Conservation (phyloP, 1,139 yeast genomes). For the Scheffersomyces quercinus region DNA sequence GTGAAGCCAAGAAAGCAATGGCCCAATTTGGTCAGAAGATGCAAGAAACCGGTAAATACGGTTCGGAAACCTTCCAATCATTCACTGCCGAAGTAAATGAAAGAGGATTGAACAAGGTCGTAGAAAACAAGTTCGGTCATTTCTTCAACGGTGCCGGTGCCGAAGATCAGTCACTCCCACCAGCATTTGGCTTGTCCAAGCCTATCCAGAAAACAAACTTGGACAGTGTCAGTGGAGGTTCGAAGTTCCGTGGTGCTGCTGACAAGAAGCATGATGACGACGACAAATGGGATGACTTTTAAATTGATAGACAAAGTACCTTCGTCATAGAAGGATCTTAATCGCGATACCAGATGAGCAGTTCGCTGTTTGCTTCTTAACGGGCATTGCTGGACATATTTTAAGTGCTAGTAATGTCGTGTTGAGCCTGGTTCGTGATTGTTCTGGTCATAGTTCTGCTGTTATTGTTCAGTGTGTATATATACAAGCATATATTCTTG, state of each 20-base stretch:
- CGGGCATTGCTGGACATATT: too few relatives aligned
- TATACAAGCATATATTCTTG: too few relatives aligned
- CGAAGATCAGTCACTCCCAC: constrained; percentile 40
- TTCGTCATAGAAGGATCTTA: too few relatives aligned
- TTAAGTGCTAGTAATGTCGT: too few relatives aligned
- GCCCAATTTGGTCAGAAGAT: constrained; percentile 93
- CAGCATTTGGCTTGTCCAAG: constrained; percentile 69
- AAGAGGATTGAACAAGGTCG: constrained; percentile 36
- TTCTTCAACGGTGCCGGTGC: constrained; percentile 43
- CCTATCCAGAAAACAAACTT: constrained; percentile 62
- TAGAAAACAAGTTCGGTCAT: constrained; percentile 53
- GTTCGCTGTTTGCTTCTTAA: too few relatives aligned
- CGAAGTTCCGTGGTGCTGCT: constrained; percentile 10
- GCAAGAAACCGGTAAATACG: constrained; percentile 82
- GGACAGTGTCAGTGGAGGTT: constrained; percentile 51
- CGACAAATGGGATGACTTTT: constrained; percentile 50
- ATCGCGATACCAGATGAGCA: too few relatives aligned
- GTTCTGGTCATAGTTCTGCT: too few relatives aligned
- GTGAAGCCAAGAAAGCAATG: constrained; percentile 86
- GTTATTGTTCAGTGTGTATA: too few relatives aligned
- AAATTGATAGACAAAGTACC: constrained; percentile 5
- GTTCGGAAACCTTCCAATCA: constrained; percentile 62
- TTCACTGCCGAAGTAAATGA: constrained; percentile 53
- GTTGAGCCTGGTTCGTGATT: too few relatives aligned
- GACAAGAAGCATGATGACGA: constrained; percentile 28